Evolutionary conservation across 352 stramenopile genomes (phyloP).

Genomic region (Phytophthora uliginosa): DNA sequence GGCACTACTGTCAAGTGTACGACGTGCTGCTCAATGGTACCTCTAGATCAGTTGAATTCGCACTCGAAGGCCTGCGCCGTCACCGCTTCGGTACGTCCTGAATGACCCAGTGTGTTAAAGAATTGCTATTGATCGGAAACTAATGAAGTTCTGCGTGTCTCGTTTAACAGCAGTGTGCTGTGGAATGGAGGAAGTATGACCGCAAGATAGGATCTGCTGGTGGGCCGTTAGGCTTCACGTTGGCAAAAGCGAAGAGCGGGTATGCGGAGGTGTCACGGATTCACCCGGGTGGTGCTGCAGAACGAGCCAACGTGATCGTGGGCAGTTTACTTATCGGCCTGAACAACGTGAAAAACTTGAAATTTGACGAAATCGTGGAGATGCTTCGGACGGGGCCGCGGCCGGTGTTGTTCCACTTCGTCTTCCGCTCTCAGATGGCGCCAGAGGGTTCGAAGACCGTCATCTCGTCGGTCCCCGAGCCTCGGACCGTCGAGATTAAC

Average conservation of each 20-base stretch:
- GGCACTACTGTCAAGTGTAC: constrained; percentile 74
- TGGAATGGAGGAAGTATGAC: constrained; percentile 76
- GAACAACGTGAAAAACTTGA: constrained; percentile 62
- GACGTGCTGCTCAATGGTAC: constrained; percentile 60
- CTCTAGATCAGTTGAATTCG: constrained; percentile 59
- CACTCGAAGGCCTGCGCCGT: constrained; percentile 77
- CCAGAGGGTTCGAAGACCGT: constrained; percentile 29
- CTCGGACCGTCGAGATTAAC: constrained; percentile 63
- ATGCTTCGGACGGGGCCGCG: constrained; percentile 59
- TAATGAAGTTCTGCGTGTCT: neutral
- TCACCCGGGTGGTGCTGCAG: constrained; percentile 61
- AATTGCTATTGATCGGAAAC: neutral
- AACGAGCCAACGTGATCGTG: constrained; percentile 69
- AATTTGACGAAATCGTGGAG: constrained; percentile 81
- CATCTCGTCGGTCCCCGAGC: constrained; percentile 74
- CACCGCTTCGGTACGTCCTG: constrained; percentile 41
- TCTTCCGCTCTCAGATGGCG: constrained; percentile 46
- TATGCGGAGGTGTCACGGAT: constrained; percentile 83
- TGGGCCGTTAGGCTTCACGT: constrained; percentile 71
- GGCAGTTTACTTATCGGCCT: constrained; percentile 83
- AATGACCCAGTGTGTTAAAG: neutral
- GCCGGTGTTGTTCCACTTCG: constrained; percentile 80
- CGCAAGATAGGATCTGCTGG: constrained; percentile 52
- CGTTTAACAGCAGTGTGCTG: constrained; percentile 26
- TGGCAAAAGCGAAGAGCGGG: constrained; percentile 73